Base-by-base conservation (phyloP, 495 filamentous ascomycete genomes). In the Penicillium longicatenatum region DNA sequence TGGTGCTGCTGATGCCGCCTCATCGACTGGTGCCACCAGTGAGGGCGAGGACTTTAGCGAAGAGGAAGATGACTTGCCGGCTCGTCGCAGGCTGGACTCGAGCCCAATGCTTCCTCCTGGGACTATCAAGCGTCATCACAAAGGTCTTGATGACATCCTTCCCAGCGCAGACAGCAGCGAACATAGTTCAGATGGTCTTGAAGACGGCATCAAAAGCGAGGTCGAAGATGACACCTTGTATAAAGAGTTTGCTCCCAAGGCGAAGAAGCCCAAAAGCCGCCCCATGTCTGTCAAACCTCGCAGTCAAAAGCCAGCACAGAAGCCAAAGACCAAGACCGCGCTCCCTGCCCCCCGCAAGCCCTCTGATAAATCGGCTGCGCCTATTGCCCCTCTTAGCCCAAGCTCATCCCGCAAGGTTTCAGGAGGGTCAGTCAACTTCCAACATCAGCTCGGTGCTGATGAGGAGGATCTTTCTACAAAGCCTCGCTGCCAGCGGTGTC, bases 401-500 rank as follows among this genome's bases (percentile, higher is more conserved):
- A 39, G 86, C 84, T 63, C 72, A 70, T 87, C 89, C 12, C 91
- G 94, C 68, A 97, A 96, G 73, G 82, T 86, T 31, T 84, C 89
- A 31, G 82, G 85, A 6, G 87, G 89, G 19, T 80, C 83, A 12
- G 76, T 87, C 53, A 84, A 86, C 59, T 84, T 87, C 68, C 87
- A 88, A 59, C 82, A 86, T 51, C 82, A 84, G 60, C 85, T 92
- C 48, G 89, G 84, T 46, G 85, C 85, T 5, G 94, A 96, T 58
- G 90, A 96, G 43, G 91, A 95, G 48, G 92, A 96, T 61, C 77
- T 96, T 19, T 95, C 91, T 1, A 91, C 89, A 37, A 97, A 97
- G 75, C 94, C 94, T 29, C 93, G 94, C 61, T 98, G 94, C 80
- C 94, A 98, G 70, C 90, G 94, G 45, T 98, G 94, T 79, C 88